These are phyloP conservation scores for Rhododendron ferrugineum DNA, from an alignment of 148 eudicot genomes.

Conservation along the genomic window DNA sequence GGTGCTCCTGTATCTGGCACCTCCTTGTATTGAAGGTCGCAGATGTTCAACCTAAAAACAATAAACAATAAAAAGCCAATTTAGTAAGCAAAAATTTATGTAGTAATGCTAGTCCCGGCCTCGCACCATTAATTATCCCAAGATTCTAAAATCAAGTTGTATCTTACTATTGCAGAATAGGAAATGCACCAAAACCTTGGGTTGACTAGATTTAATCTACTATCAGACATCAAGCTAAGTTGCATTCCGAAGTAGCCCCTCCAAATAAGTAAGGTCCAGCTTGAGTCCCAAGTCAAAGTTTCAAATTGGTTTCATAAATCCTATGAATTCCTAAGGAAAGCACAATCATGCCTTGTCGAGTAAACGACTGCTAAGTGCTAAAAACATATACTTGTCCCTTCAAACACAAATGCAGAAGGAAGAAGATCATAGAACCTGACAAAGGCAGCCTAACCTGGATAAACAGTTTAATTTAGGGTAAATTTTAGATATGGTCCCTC, in stretches of 20 bases:
- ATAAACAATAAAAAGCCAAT: neutral
- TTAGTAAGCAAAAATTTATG: neutral
- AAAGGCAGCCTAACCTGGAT: neutral
- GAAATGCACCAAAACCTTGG: neutral
- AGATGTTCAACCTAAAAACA: slow-evolving; percentile 21
- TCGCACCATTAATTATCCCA: neutral
- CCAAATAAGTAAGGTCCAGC: neutral
- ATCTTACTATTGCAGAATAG: neutral
- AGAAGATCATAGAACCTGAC: neutral
- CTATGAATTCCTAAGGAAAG: neutral
- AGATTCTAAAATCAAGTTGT: neutral
- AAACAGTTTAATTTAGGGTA: neutral
- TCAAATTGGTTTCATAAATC: neutral
- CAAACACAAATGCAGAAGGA: neutral
- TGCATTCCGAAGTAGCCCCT: neutral
- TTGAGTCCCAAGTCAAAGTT: neutral
- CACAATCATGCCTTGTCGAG: neutral
- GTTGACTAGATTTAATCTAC: neutral
- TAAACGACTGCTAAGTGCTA: neutral
- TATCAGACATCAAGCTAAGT: neutral
- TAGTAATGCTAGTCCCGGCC: neutral
- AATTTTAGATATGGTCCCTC: no score
- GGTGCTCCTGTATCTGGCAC: slow-evolving; percentile 17
- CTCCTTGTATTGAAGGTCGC: slow-evolving; percentile 13
- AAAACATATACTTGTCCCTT: neutral